Percentiles rank a stretch among this genome's conserved stretches.
phyloP scores from a whole-genome alignment of 2,329 filamentous ascomycete genomes.

The Fusarium sublunatum region DNA sequence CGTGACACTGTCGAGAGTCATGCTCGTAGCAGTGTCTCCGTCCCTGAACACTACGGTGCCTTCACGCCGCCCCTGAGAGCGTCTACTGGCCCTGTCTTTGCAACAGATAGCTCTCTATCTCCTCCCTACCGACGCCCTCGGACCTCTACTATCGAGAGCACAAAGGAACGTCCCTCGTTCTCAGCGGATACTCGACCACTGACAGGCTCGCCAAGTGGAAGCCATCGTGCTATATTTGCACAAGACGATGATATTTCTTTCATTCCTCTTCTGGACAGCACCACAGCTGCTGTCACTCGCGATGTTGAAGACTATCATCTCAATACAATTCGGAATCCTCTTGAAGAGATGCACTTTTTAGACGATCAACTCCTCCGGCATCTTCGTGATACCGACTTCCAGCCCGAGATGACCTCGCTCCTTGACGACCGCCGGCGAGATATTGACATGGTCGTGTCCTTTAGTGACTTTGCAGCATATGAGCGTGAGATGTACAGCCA shows the following conservation, averaged over 20 bases:
- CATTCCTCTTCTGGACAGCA: conserved; percentile 47
- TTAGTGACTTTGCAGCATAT: conserved; percentile 51
- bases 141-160: conserved; percentile 48
- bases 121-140: conserved; percentile 38
- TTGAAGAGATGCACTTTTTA: conserved; percentile 49
- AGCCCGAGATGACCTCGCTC: conserved; percentile 52
- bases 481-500: conserved; percentile 57
- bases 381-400: conserved; percentile 56
- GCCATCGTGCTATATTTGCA: conserved; percentile 31
- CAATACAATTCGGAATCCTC: conserved; percentile 29
- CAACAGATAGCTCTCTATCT: conserved; percentile 28
- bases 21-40: conserved; percentile 8
- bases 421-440: conserved; percentile 53
- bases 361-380: conserved; percentile 58
- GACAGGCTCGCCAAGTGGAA: conserved; percentile 40
- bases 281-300: conserved; percentile 5
- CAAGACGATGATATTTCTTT: conserved; percentile 50
- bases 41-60: conserved; percentile 10
- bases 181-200: conserved; percentile 41
- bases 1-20: conserved; percentile 40
- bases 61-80: conserved; percentile 48
- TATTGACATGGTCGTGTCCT: conserved; percentile 48
- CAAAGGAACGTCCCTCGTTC: conserved; percentile 40
- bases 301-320: conserved; percentile 32
- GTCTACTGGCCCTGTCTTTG: conserved; percentile 36